Base-by-base conservation (phyloP, 2,329 filamentous ascomycete species). In the Sporothrix sp. region DNA sequence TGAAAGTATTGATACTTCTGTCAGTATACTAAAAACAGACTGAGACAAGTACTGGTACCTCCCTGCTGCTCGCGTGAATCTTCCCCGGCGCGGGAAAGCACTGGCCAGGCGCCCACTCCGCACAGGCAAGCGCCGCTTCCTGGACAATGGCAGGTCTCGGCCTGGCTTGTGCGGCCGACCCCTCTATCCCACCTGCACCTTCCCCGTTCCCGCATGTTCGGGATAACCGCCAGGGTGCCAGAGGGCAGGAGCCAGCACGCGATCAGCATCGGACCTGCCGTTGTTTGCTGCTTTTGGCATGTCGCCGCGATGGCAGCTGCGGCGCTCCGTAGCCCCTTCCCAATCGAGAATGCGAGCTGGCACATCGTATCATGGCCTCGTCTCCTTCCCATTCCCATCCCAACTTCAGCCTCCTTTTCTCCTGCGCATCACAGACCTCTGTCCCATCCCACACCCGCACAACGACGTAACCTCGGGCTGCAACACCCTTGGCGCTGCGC, bases 231-330 rank as follows among this genome's bases (percentile, higher is more conserved):
- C 42, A 28, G 6, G 25, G 21, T 20, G 16, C 33, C 32, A 14
- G 28, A 25, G 14, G 18, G 43, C 43, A 36, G 13, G 44, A 28
- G 21, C 44, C 33, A 47, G 42, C 47, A 49, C 47, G 47, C 47
- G 47, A 49, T 37, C 47, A 40, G 20, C 47, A 30, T 30, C 33
- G 21, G 14, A 2, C 33, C 44, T 45, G 33, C 43, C 35, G 30
- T 11, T 45, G 8, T 16, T 35, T 27, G 37, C 44, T 47, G 32
- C 28, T 47, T 47, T 37, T 11, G 33, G 44, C 16, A 37, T 47
- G 33, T 28, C 20, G 14, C 43, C 43, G 14, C 43, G 43, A 45
- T 35, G 43, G 9, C 33, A 25, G 35, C 30, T 45, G 30, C 23
- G 23, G 30, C 42, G 14, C 30, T 35, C 30, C 28, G 14, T 36